Percentiles rank a stretch among this genome's conserved stretches.
Conservation (phyloP, 345 rosid genomes). For the Bruguiera sexangula region DNA sequence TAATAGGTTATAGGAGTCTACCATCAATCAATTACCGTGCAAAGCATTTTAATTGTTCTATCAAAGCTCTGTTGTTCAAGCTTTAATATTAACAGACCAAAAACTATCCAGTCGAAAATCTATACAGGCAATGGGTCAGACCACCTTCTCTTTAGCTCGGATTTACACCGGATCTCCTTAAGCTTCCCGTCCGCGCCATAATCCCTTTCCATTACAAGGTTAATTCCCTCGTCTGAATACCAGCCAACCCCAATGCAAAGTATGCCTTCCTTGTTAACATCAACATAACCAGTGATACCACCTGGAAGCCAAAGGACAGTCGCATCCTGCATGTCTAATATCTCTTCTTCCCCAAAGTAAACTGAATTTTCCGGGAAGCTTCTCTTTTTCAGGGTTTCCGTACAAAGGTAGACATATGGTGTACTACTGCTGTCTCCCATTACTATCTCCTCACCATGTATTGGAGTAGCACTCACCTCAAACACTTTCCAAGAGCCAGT, state of each 20-base stretch:
- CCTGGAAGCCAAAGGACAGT: conserved; percentile 85
- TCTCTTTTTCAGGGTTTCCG: conserved; percentile 74
- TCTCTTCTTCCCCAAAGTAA: conserved; percentile 79
- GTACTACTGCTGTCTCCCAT: conserved; percentile 30
- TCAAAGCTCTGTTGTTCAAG: not conserved
- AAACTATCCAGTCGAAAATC: conserved; percentile 4
- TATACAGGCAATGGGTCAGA: conserved; percentile 31
- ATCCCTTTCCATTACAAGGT: conserved; percentile 90
- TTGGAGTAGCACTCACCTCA: conserved; percentile 79
- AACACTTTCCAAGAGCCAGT: conserved; percentile 92
- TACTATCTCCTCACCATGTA: conserved; percentile 47
- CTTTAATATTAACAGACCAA: not conserved
- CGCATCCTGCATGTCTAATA: conserved; percentile 65
- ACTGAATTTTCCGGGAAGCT: conserved; percentile 57
- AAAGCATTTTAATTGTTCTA: not conserved
- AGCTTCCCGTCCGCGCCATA: conserved; percentile 79
- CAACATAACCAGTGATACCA: conserved; percentile 70
- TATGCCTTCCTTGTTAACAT: conserved; percentile 65
- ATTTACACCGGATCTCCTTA: conserved; percentile 68
- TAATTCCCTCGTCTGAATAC: conserved; percentile 89
- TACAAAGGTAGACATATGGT: conserved; percentile 73
- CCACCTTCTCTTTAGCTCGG: conserved; percentile 90
- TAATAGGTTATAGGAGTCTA: too few relatives aligned
- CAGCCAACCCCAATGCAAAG: conserved; percentile 82
- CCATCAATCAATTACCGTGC: not conserved